Evolutionary conservation across 1,139 yeast genomes (phyloP), one percentile per base, ranked within the genome.

Genomic region (Spencermartinsiella ligniputridi): DNA sequence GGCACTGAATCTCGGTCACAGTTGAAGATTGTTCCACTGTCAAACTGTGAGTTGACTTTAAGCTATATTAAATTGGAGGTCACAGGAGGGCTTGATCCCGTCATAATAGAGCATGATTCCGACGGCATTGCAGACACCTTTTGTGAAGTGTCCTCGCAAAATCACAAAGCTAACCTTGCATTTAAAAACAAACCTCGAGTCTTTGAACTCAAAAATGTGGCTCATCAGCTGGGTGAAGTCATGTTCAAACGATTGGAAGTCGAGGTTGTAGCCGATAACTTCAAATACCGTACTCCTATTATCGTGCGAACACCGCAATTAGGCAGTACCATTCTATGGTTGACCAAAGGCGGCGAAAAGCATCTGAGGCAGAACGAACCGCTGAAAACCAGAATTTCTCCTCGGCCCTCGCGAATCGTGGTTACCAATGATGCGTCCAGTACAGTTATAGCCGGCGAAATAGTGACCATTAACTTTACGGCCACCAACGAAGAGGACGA

Each of bases 381-480:
- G 18, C 33, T 35, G n/a, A 40, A 17, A 16, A 48, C 48, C 1
- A 44, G 47, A n/a, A 49, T 60, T 3, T 49, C 52, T 3, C 66
- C 64, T 2, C 50, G 66, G 22, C 65, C 64, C 1, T 57, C 66
- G 2, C 51, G 52, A 17, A 45, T 61, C 30, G 47, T 42, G 20
- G 42, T 59, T 6, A 40, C 51, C n/a, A 43, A 46, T n/a, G 50
- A 45, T 20, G 44, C 49, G 8, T 52, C 49, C 3, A 35, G 53
- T 3, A 45, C 51, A 8, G 63, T 60, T 2, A 58, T 61, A 2
- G 52, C 62, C 1, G 67, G 63, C 2, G 70, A 66, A 40, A 41
- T 44, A 9, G 44, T 63, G 4, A 13, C 37, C 6, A 44, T 54
- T 17, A 17, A 27, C 0, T 44, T 63, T 4, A 35, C 36, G 2